Conservation (phyloP, 2,329 filamentous ascomycete species). For the Lasiodiplodia hormozganensis region DNA sequence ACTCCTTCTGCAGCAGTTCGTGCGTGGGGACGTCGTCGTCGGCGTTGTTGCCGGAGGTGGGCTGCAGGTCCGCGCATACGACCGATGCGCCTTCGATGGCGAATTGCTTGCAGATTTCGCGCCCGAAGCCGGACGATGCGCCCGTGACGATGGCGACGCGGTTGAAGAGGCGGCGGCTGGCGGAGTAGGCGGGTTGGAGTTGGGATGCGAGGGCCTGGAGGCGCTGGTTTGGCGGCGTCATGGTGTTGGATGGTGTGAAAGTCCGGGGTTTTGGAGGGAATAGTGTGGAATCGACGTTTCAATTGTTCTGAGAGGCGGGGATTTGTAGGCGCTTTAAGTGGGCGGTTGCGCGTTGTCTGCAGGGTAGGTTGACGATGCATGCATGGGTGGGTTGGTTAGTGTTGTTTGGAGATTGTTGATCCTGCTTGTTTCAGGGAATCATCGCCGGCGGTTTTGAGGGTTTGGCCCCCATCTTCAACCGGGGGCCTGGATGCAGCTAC, state of each 20-base stretch:
- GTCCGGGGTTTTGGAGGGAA: neutral
- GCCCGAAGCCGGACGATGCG: conserved; percentile 42
- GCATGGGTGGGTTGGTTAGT: neutral
- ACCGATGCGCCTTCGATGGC: conserved; percentile 32
- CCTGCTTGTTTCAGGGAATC: neutral
- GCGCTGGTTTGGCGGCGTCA: neutral
- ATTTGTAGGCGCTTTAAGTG: too few relatives aligned
- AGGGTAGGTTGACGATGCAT: neutral
- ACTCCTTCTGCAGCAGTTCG: conserved; percentile 29
- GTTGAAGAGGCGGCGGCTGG: neutral
- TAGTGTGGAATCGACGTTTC: too few relatives aligned
- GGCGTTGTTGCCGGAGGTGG: neutral
- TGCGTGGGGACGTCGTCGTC: neutral
- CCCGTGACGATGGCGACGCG: conserved; percentile 43
- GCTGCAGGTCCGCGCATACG: conserved; percentile 33
- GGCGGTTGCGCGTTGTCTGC: neutral
- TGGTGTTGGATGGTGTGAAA: neutral
- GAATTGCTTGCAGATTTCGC: conserved; percentile 33
- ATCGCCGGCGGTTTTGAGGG: neutral
- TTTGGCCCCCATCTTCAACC: neutral
- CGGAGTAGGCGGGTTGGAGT: neutral
- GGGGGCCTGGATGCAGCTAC: neutral
- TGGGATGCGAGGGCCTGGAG: neutral
- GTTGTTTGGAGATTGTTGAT: neutral
- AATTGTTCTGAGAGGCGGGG: too few relatives aligned